Conservation (phyloP, 2,329 filamentous ascomycete genomes). For the Cladorrhinum sp. region DNA sequence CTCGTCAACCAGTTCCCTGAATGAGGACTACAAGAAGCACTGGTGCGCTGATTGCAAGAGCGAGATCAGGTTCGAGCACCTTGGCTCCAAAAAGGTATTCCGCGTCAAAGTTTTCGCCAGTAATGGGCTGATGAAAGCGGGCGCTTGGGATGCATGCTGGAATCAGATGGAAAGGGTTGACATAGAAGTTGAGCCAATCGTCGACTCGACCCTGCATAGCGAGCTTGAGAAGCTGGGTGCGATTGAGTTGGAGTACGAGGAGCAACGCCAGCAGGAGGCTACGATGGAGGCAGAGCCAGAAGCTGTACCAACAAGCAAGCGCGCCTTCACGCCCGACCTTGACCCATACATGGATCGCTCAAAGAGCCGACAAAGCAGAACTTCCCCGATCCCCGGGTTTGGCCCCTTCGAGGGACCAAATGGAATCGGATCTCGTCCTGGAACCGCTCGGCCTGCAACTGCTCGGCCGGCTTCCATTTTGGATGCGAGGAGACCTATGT, state of each 20-base stretch:
- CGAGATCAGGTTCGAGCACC: conserved; percentile 54
- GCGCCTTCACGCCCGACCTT: not conserved
- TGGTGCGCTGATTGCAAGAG: conserved; percentile 57
- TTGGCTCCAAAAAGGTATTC: conserved; percentile 59
- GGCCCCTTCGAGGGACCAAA: not conserved
- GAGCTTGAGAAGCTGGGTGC: conserved; percentile 57
- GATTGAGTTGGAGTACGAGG: conserved; percentile 39
- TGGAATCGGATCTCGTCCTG: not conserved
- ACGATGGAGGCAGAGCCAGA: conserved; percentile 22
- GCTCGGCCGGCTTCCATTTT: conserved; percentile 14
- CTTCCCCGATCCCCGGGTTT: conserved; percentile 19
- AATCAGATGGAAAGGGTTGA: conserved; percentile 98
- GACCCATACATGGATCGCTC: conserved; percentile 23
- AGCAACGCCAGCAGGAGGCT: conserved; percentile 32
- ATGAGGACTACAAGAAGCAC: conserved; percentile 38
- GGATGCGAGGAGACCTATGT: conserved; percentile 19
- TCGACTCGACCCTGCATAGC: conserved; percentile 56
- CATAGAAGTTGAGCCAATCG: conserved; percentile 78
- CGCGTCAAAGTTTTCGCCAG: conserved; percentile 88
- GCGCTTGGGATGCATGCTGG: conserved; percentile 92
- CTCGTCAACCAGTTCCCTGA: conserved; percentile 10
- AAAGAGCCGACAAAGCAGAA: conserved; percentile 23
- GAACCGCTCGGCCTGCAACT: not conserved
- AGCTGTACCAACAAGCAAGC: conserved; percentile 13
- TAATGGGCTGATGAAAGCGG: conserved; percentile 88